Conservation (phyloP, 1,284 basidiomycete species). For the Ganoderma multipileum region DNA sequence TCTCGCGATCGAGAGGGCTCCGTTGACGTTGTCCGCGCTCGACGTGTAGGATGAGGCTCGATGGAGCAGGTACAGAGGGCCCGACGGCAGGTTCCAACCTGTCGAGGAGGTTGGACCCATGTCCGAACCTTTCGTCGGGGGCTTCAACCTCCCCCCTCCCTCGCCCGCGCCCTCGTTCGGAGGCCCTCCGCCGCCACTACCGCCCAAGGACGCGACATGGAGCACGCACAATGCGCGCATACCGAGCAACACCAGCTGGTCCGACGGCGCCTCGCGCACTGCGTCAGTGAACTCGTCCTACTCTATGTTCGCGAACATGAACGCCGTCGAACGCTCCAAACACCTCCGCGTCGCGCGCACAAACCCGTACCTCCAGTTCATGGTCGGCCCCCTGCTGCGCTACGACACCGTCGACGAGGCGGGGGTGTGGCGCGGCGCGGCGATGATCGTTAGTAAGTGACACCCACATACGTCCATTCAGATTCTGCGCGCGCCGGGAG, state of each 20-base stretch:
- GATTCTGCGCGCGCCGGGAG: neutral
- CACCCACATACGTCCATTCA: neutral
- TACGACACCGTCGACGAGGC: constrained; percentile 89
- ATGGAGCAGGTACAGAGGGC: constrained; percentile 49
- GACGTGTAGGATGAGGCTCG: constrained; percentile 53
- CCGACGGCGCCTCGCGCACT: constrained; percentile 21
- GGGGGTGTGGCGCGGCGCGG: constrained; percentile 87
- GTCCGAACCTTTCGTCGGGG: constrained; percentile 56
- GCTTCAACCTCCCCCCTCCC: constrained; percentile 33
- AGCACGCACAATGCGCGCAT: constrained; percentile 27
- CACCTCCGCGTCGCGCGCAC: constrained; percentile 63
- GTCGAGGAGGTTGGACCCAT: constrained; percentile 65
- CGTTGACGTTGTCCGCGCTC: constrained; percentile 7
- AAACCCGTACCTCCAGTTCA: constrained; percentile 77
- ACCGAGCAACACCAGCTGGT: constrained; percentile 25
- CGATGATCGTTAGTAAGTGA: constrained; percentile 81
- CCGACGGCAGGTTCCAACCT: constrained; percentile 59
- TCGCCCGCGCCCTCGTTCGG: constrained; percentile 31
- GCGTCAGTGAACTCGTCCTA: constrained; percentile 23
- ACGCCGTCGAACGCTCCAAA: constrained; percentile 69
- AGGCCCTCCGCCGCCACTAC: constrained; percentile 41
- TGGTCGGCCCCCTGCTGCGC: constrained; percentile 88
- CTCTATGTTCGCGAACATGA: constrained; percentile 53
- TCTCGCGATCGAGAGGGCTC: neutral
- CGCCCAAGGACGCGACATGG: constrained; percentile 44